Evolutionary conservation across 2,329 filamentous ascomycete species (phyloP).

Genomic region (Dactylellina cionopaga): DNA sequence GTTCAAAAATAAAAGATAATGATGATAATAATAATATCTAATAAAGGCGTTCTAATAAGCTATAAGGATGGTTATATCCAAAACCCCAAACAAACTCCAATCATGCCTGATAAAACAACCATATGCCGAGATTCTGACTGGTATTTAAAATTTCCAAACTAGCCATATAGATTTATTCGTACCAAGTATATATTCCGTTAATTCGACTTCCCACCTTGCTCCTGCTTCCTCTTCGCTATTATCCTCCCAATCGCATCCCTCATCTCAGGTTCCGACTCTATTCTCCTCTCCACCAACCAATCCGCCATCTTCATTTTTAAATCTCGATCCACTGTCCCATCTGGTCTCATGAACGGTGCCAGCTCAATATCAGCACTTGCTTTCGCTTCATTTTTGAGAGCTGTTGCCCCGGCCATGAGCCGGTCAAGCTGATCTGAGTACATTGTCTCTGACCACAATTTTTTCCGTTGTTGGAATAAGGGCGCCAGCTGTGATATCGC

Average conservation of each 20-base stretch:
- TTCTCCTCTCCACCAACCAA: slow-evolving; percentile 87
- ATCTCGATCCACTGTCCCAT: slow-evolving; percentile 68
- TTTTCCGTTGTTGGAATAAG: slow-evolving; percentile 65
- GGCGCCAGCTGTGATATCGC: slow-evolving; percentile 84
- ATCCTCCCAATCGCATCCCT: slow-evolving; percentile 78
- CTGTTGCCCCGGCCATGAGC: slow-evolving; percentile 70
- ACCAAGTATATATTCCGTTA: background rate
- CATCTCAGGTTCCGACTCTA: slow-evolving; percentile 81
- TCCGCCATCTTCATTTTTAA: slow-evolving; percentile 80
- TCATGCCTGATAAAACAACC: too few species aligned
- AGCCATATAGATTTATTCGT: background rate
- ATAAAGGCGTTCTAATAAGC: too few species aligned
- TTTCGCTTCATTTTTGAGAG: slow-evolving; percentile 74
- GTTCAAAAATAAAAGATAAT: too few species aligned
- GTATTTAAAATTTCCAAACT: too few species aligned
- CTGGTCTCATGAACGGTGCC: slow-evolving; percentile 80
- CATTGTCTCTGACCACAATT: slow-evolving; percentile 57
- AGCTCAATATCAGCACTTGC: slow-evolving; percentile 80
- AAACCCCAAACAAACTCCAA: too few species aligned
- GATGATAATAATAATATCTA: too few species aligned
- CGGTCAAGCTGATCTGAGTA: slow-evolving; percentile 69
- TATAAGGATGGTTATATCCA: too few species aligned
- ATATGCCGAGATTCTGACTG: too few species aligned
- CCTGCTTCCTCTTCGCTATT: slow-evolving; percentile 70
- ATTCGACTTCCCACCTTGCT: slow-evolving; percentile 66